Conservation (phyloP, 345 rosid species). For the Eucalyptus erythrocorys region DNA sequence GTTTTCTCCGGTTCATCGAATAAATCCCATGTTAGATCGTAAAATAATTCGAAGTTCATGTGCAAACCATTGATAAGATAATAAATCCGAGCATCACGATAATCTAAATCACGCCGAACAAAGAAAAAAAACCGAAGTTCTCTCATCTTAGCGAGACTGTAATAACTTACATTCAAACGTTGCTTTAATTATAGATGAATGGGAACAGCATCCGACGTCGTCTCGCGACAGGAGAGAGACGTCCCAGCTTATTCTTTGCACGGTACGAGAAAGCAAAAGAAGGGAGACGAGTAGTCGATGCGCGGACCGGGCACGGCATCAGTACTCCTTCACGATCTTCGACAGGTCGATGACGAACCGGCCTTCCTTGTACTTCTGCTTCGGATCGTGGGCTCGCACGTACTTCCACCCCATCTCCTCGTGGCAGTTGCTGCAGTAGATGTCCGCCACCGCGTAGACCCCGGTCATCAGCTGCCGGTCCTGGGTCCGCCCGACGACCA, state of each 20-base stretch:
- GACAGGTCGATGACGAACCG: slow-evolving; percentile 66
- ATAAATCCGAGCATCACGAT: not conserved
- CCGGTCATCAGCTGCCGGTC: slow-evolving; percentile 64
- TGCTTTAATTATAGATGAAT: not conserved
- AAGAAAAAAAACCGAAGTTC: not conserved
- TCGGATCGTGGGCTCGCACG: slow-evolving; percentile 52
- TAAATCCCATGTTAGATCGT: not conserved
- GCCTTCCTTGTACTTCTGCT: slow-evolving; percentile 82
- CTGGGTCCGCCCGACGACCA: slow-evolving; percentile 41
- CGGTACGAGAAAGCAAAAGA: not conserved
- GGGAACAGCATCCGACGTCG: not conserved
- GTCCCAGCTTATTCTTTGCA: not conserved
- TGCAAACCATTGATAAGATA: not conserved
- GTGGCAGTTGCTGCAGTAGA: slow-evolving; percentile 50
- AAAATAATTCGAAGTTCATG: not conserved
- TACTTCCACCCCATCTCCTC: slow-evolving; percentile 84
- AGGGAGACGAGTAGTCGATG: not conserved
- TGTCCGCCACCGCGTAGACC: slow-evolving; percentile 62
- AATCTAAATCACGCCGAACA: not conserved
- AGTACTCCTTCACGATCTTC: slow-evolving; percentile 61
- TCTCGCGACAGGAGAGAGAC: not conserved
- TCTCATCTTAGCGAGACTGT: not conserved
- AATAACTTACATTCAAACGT: not conserved
- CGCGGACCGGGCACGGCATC: slow-evolving; percentile 15
- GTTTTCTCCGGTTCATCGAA: not conserved